Evolutionary conservation across 2,329 filamentous ascomycete genomes (phyloP), one percentile per base, ranked within the genome.

Genomic region (Monosporascus sp.): DNA sequence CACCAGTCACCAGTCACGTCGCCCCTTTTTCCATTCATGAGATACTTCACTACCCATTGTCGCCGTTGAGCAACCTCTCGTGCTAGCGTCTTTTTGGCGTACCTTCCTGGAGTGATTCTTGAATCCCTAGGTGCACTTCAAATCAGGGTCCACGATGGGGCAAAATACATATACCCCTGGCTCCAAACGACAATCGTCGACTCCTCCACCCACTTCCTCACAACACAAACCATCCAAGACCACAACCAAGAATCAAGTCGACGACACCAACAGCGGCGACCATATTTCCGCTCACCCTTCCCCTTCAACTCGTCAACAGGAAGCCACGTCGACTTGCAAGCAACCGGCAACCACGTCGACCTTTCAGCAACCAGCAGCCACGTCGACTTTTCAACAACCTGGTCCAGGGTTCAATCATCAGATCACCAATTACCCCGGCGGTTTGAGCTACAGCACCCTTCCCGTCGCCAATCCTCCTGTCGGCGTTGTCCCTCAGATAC

Each of bases 321-420:
- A 38, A 16, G n/a, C 26, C 14, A 20, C 5, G n/a, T 52, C 57
- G 4, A 41, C 26, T 7, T 60, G 45, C n/a, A n/a, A n/a, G 7
- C 44, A 27, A 3, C 48, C 9, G 27, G 26, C 41, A 16, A 8
- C 35, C 8, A n/a, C 5, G n/a, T 52, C 57, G 4, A 41, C 31
- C 7, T 60, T 53, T 38, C 58, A 62, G 41, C 44, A 27, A 3
- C 48, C 59, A 9, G 26, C 41, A 16, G n/a, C 35, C n/a, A 20
- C 5, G n/a, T 52, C 57, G 4, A 41, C 37, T 8, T 60, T 55
- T 41, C 58, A 62, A 47, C 44, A 27, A 3, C 48, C 59, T 6
- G 56, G 53, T 7, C 59, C 60, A 22, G 60, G 58, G n/a, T 61
- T 61, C 22, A 37, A 52, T 8, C 52, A 60, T 22, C 55, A 35